Base-by-base conservation (phyloP, 2,329 filamentous ascomycete genomes). In the Xylaria sp. region DNA sequence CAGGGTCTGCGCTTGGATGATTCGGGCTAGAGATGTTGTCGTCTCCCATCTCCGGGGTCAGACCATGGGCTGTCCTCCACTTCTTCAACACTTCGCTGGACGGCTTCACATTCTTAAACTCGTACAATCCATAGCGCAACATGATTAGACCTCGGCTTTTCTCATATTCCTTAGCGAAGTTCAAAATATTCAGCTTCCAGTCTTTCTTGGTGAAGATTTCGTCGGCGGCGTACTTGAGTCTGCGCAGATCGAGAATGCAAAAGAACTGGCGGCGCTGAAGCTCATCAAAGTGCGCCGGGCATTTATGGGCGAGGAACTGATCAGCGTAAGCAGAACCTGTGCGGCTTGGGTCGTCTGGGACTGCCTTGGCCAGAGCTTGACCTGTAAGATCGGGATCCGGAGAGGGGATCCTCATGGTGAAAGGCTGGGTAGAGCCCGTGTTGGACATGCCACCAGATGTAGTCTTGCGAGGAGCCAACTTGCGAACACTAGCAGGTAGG, bases 161-260 rank as follows among this genome's bases (percentile, higher is more conserved):
- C 76, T 90, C 87, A 69, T 88, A 90, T 76, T 89, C 87, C 76
- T 89, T 90, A 47, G 87, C 87, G 66, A 90, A 90, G 76, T 89
- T 89, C 71, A 86, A 77, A 21, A 89, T 84, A 71, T 90, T 90
- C 62, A 90, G 78, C 78, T 87, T 88, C 87, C 87, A 90, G 71
- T 88, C 87, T 76, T 89, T 89, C 75, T 84, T 86, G 21, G 79
- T 75, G 67, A 89, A 90, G 18, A 90, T 87, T 73, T 89, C 87
- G 72, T 89, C 84, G 32, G 87, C 87, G 5, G 87, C 85, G 73
- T 88, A 88, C 78, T 90, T 90, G 54, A 90, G 82, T 70, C 87
- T 84, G 68, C 87, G 86, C 66, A 90, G 80, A 74, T 90, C 87
- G 72, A 90, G 85, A 69, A 90, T 86, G 75, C 87, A 89, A 73